Conservation (phyloP, 805 yeast species). For the Starmerella bombicola region DNA sequence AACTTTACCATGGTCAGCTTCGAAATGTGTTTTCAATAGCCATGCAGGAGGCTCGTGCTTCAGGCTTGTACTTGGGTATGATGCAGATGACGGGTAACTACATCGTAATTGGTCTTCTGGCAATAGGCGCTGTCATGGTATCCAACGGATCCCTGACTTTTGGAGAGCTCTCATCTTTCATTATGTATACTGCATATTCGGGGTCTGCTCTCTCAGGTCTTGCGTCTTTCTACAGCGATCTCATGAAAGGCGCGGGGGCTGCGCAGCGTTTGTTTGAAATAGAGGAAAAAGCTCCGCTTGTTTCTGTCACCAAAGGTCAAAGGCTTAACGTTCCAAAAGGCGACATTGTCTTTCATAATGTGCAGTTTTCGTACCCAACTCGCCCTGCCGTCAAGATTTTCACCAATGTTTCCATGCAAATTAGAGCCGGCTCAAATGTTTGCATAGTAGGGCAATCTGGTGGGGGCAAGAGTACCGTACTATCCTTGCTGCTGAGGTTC, state of each 20-base stretch:
- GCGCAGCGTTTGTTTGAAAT: conserved; percentile 83
- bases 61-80: conserved; percentile 63
- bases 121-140: conserved; percentile 75
- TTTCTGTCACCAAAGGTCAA: conserved; percentile 53
- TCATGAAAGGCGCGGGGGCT: conserved; percentile 97
- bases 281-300: conserved; percentile 61
- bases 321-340: conserved; percentile 29
- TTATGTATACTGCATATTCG: conserved; percentile 90
- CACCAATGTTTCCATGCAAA: conserved; percentile 43
- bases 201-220: conserved; percentile 87
- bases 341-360: conserved; percentile 47
- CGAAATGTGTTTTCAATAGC: conserved; percentile 54
- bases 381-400: conserved; percentile 62
- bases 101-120: conserved; percentile 61
- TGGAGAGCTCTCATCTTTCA: conserved; percentile 83
- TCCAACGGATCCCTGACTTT: conserved; percentile 60
- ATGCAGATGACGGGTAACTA: conserved; percentile 79
- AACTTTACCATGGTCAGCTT: conserved; percentile 60
- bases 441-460: conserved; percentile 97
- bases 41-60: conserved; percentile 62
- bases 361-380: conserved; percentile 72
- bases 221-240: conserved; percentile 80
- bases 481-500: conserved; percentile 65
- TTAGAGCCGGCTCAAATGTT: conserved; percentile 71
- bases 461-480: conserved; percentile 83